These are phyloP conservation scores for Xylaria sp. DNA, from an alignment of 2,329 filamentous ascomycete genomes.

Conservation along the genomic window DNA sequence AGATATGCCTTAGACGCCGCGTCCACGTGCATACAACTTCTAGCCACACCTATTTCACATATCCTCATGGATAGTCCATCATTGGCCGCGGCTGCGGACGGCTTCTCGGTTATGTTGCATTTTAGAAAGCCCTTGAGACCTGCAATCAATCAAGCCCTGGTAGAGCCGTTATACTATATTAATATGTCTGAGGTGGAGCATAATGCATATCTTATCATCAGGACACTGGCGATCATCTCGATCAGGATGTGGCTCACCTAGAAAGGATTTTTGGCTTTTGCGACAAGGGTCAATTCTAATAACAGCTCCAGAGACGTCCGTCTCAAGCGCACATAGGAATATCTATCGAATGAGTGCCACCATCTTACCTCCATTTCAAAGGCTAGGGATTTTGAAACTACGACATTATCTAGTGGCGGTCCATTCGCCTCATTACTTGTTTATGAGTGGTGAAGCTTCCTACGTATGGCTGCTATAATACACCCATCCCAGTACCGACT, in stretches of 20 bases:
- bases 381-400: neutral
- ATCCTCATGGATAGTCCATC: neutral
- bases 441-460: neutral
- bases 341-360: neutral
- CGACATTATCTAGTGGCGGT: neutral
- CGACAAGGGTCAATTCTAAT: neutral
- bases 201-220: slow-evolving; percentile 6
- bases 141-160: neutral
- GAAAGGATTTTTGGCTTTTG: neutral
- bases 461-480: neutral
- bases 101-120: slow-evolving; percentile 2
- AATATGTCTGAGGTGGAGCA: neutral
- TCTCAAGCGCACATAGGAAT: neutral
- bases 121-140: neutral
- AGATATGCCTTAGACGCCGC: neutral
- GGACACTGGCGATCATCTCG: slow-evolving; percentile 10
- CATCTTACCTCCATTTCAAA: neutral
- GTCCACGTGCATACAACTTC: neutral
- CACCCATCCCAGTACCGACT: too few species aligned
- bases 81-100: neutral
- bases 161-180: neutral
- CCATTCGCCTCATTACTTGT: neutral
- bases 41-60: neutral
- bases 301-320: neutral
- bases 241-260: neutral